Evolutionary conservation across 2,329 filamentous ascomycete genomes (phyloP).

Genomic region (Paramyrothecium sp.): DNA sequence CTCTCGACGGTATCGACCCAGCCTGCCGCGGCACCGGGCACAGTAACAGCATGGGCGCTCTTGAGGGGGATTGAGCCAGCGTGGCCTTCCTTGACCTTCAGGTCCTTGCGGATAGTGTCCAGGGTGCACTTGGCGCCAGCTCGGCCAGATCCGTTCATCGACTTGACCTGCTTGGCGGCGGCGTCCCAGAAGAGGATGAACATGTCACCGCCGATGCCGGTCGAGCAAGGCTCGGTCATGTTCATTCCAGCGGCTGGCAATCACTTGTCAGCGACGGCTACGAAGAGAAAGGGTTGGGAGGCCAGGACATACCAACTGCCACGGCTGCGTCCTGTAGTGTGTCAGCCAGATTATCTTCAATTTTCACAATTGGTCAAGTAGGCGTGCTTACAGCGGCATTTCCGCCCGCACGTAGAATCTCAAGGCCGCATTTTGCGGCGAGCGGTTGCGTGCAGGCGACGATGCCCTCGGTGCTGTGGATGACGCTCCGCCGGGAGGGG

Average conservation of each 20-base stretch:
- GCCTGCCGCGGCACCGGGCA: conserved; percentile 86
- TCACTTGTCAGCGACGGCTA: neutral
- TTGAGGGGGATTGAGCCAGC: conserved; percentile 65
- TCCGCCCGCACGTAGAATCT: conserved; percentile 80
- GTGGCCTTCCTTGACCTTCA: conserved; percentile 62
- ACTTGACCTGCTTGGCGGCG: conserved; percentile 74
- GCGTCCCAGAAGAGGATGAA: conserved; percentile 94
- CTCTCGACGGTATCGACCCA: conserved; percentile 88
- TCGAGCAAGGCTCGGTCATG: conserved; percentile 88
- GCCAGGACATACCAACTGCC: conserved; percentile 66
- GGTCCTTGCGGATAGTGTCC: conserved; percentile 65
- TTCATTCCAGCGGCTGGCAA: conserved; percentile 79
- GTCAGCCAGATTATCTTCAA: conserved; percentile 5
- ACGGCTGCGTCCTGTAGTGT: conserved; percentile 81
- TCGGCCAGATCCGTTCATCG: conserved; percentile 92
- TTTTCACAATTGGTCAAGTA: neutral
- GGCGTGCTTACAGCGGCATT: conserved; percentile 78
- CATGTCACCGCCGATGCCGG: conserved; percentile 95
- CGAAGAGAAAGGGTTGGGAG: neutral
- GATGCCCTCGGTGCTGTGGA: conserved; percentile 90
- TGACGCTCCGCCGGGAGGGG: conserved; percentile 81
- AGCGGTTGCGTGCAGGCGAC: conserved; percentile 88
- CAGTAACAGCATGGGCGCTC: conserved; percentile 79
- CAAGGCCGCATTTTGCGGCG: conserved; percentile 83
- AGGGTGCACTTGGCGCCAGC: conserved; percentile 68